Percentiles rank a stretch among this genome's conserved stretches.
These are phyloP conservation scores for Periconia sp. DNA, from an alignment of 2,329 filamentous ascomycete species.

Conservation along the genomic window DNA sequence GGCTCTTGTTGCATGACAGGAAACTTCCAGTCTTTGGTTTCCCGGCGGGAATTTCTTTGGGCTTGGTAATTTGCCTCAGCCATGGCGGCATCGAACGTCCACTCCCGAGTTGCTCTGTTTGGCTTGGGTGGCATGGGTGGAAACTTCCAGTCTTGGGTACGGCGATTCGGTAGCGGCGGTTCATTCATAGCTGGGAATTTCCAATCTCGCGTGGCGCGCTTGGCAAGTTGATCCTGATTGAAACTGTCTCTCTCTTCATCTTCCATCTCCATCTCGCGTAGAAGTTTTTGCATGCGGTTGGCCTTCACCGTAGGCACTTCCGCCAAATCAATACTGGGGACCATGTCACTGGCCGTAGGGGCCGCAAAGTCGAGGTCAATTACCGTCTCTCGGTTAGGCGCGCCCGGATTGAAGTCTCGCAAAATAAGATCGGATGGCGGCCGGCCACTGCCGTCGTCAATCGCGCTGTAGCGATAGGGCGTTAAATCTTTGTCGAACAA, in stretches of 20 bases:
- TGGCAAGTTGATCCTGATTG: conserved; percentile 25
- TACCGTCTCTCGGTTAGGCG: conserved; percentile 56
- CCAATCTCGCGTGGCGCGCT: conserved; percentile 58
- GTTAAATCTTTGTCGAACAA: conserved; percentile 62
- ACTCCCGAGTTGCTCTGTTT: conserved; percentile 56
- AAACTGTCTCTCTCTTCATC: conserved; percentile 41
- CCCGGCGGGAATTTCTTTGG: conserved; percentile 40
- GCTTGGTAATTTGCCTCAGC: conserved; percentile 44
- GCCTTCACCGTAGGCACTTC: conserved; percentile 63
- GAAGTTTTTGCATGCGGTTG: conserved; percentile 57
- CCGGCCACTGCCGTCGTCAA: conserved; percentile 54
- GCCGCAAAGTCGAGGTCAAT: conserved; percentile 65
- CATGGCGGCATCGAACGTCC: conserved; percentile 57
- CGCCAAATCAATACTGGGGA: conserved; percentile 52
- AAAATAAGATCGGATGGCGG: conserved; percentile 63
- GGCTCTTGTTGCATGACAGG: conserved; percentile 23
- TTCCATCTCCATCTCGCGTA: conserved; percentile 50
- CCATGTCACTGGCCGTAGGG: conserved; percentile 36
- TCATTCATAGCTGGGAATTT: conserved; percentile 16
- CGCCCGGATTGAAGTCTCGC: conserved; percentile 50
- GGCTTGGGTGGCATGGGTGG: conserved; percentile 37
- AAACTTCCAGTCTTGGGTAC: conserved; percentile 61
- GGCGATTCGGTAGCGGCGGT: conserved; percentile 37
- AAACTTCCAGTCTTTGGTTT: conserved; percentile 39
- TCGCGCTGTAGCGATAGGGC: conserved; percentile 64